Evolutionary conservation across 192 early-diverging fungal genomes (phyloP).

Genomic region (Funneliformis geosporum): DNA sequence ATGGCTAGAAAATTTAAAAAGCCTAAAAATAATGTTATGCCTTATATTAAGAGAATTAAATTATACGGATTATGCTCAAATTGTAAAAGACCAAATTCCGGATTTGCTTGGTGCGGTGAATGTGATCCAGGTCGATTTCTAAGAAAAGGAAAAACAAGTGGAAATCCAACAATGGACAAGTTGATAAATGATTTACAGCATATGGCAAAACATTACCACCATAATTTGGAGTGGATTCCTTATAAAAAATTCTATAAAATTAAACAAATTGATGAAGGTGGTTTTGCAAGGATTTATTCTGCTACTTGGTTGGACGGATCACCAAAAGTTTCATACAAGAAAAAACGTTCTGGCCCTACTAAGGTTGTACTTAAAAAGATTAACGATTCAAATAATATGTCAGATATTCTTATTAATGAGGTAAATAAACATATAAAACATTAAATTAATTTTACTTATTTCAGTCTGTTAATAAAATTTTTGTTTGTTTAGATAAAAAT

Average conservation of each 20-base stretch:
- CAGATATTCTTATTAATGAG: background rate
- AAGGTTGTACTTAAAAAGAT: background rate
- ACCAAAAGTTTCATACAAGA: background rate
- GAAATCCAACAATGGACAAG: too few relatives aligned
- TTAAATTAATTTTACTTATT: background rate
- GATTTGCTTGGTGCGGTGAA: too few relatives aligned
- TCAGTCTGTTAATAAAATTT: background rate
- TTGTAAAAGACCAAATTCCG: too few relatives aligned
- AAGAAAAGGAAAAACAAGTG: too few relatives aligned
- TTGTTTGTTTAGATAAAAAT: too few relatives aligned
- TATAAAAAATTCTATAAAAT: background rate
- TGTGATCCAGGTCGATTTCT: too few relatives aligned
- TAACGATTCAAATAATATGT: background rate
- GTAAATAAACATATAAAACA: background rate
- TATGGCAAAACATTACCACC: background rate
- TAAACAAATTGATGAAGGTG: background rate
- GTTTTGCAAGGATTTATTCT: background rate
- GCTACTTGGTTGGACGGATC: background rate
- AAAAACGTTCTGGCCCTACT: background rate
- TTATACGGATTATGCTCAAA: too few relatives aligned
- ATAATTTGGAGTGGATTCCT: constrained; percentile 28
- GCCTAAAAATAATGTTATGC: too few relatives aligned
- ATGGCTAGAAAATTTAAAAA: too few relatives aligned
- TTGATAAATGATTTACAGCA: background rate
- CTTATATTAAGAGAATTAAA: too few relatives aligned